A percentile compares a stretch with the other conserved stretches of the same genome.
Evolutionary conservation across 768 basidiomycete species (phyloP).

Genomic region (Suillus luteus): DNA sequence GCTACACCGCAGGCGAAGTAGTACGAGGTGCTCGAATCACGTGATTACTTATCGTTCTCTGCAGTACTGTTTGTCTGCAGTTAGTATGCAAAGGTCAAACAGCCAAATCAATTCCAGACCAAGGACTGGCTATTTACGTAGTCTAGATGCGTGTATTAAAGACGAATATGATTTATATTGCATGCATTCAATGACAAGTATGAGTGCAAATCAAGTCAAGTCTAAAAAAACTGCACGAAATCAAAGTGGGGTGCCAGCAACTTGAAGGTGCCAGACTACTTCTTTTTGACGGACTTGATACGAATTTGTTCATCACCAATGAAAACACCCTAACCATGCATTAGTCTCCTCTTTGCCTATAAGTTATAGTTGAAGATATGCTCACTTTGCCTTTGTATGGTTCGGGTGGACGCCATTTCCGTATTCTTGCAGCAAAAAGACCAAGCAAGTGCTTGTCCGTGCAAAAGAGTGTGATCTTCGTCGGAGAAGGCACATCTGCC

Average conservation of each 20-base stretch:
- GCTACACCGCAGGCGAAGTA: slow-evolving; percentile 7
- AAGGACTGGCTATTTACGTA: background rate
- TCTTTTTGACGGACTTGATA: slow-evolving; percentile 94
- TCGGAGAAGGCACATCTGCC: slow-evolving; percentile 77
- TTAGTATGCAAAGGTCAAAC: background rate
- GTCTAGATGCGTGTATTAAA: background rate
- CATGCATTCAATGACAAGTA: slow-evolving; percentile 2
- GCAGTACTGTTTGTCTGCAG: background rate
- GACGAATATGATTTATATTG: slow-evolving; percentile 11
- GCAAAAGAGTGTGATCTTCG: slow-evolving; percentile 80
- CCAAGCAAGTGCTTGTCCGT: slow-evolving; percentile 89
- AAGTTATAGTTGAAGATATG: background rate
- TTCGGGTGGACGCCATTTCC: slow-evolving; percentile 86
- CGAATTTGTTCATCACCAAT: slow-evolving; percentile 91
- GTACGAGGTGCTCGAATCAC: background rate
- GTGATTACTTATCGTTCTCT: background rate
- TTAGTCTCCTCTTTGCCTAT: background rate
- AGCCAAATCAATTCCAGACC: background rate
- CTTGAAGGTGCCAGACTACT: slow-evolving; percentile 50
- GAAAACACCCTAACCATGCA: slow-evolving; percentile 74
- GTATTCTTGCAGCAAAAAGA: slow-evolving; percentile 83
- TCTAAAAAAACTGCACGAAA: background rate
- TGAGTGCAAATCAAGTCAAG: background rate
- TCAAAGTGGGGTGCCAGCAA: slow-evolving; percentile 6
- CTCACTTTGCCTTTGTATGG: slow-evolving; percentile 97